Evolutionary conservation across 1,139 yeast species (phyloP).

Genomic region (Saccharomycopsis phalli): DNA sequence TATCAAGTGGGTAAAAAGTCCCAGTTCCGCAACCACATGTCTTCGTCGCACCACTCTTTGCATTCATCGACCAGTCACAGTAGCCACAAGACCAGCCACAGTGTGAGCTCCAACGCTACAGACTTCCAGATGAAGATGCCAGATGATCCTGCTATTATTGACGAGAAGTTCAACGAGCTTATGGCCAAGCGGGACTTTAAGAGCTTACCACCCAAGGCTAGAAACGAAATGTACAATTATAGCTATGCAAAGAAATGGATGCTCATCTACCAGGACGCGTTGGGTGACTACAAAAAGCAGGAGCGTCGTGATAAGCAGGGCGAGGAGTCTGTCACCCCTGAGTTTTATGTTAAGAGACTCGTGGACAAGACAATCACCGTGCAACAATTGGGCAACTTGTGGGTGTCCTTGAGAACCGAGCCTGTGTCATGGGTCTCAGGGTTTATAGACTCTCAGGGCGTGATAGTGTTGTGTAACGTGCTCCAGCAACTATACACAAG

Average conservation of each 20-base stretch:
- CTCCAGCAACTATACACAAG: constrained; percentile 34
- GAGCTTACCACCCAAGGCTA: constrained; percentile 69
- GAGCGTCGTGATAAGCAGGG: constrained; percentile 31
- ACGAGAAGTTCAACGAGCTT: constrained; percentile 54
- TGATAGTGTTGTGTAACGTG: constrained; percentile 65
- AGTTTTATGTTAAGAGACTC: constrained; percentile 66
- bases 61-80: constrained; percentile 23
- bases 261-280: constrained; percentile 79
- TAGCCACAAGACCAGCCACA: constrained; percentile 19
- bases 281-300: constrained; percentile 62
- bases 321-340: constrained; percentile 44
- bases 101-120: constrained; percentile 23
- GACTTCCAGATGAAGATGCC: constrained; percentile 48
- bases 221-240: constrained; percentile 68
- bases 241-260: constrained; percentile 82
- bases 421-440: constrained; percentile 84
- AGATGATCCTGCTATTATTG: constrained; percentile 48
- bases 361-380: constrained; percentile 62
- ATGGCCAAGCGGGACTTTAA: constrained; percentile 81
- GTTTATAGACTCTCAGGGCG: constrained; percentile 82
- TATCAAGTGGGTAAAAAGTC: constrained; percentile 14
- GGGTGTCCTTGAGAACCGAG: constrained; percentile 89
- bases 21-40: constrained; percentile 22
- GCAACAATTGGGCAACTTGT: constrained; percentile 69
- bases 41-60: constrained; percentile 2